These are phyloP conservation scores for Cryptosporidium bovis DNA, from an alignment of 169 alveolate genomes.

Conservation along the genomic window DNA sequence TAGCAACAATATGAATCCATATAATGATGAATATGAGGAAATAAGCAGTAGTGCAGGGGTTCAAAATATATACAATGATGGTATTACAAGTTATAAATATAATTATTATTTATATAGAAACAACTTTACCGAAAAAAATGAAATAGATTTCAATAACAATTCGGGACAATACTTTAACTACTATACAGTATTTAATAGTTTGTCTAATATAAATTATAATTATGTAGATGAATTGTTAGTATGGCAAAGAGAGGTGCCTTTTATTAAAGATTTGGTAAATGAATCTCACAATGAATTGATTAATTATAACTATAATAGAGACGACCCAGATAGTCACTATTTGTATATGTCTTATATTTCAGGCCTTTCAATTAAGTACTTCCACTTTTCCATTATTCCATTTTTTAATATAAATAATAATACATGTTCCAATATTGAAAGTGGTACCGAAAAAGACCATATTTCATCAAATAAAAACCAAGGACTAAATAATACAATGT, in stretches of 20 bases:
- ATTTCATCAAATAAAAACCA: no score
- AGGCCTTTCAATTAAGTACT: slow-evolving; percentile 42
- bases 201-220: slow-evolving; percentile 39
- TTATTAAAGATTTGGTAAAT: slow-evolving; percentile 30
- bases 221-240: slow-evolving; percentile 49
- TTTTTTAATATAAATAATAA: not conserved
- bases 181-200: slow-evolving; percentile 25
- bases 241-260: slow-evolving; percentile 72
- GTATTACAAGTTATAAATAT: slow-evolving; percentile 20
- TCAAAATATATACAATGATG: not conserved
- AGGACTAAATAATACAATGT: not conserved
- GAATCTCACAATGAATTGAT: slow-evolving; percentile 53
- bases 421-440: not conserved
- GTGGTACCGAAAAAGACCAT: not conserved
- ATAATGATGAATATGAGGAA: no score
- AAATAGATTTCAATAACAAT: not conserved
- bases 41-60: not conserved
- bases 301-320: slow-evolving; percentile 2
- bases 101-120: slow-evolving; percentile 11
- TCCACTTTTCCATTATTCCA: slow-evolving; percentile 51
- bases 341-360: slow-evolving; percentile 43
- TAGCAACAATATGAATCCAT: no score
- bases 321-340: slow-evolving; percentile 12
- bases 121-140: not conserved
- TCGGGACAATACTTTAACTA: not conserved